phyloP scores from a whole-genome alignment of 1,284 basidiomycete genomes.

The Serendipita sp. region DNA sequence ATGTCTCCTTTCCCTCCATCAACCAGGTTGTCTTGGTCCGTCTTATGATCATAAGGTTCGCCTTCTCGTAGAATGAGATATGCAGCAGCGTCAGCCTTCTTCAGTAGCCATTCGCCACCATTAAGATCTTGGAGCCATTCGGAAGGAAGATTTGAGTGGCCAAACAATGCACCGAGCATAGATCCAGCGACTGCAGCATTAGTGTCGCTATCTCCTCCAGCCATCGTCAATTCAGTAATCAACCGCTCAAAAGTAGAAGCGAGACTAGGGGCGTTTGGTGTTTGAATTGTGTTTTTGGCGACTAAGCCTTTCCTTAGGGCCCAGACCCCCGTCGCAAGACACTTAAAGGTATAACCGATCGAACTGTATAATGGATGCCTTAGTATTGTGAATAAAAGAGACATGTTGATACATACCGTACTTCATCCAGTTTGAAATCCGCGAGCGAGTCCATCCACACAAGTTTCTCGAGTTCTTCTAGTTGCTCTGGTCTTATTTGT shows the following conservation, averaged over 20 bases:
- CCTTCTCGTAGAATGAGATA: constrained; percentile 1
- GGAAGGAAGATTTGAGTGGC: background rate
- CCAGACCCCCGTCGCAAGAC: background rate
- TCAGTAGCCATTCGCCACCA: background rate
- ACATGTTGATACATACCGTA: background rate
- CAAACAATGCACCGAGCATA: background rate
- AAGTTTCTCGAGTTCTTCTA: background rate
- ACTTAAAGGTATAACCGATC: background rate
- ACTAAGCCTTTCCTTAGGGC: background rate
- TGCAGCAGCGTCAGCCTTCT: constrained; percentile 1
- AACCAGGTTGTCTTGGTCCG: background rate
- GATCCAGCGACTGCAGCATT: constrained; percentile 1
- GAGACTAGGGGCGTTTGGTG: background rate
- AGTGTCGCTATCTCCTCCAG: constrained; percentile 3
- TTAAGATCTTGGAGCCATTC: background rate
- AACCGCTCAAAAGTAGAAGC: background rate
- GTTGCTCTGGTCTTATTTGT: background rate
- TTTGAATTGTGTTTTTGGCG: too few species aligned
- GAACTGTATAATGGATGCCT: background rate
- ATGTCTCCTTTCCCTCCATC: background rate
- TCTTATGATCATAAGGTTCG: background rate
- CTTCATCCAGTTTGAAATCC: background rate
- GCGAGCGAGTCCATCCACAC: background rate
- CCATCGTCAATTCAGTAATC: constrained; percentile 3
- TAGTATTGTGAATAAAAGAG: background rate